Evolutionary conservation across 2,329 filamentous ascomycete species (phyloP).

Genomic region (Ustilaginoidea virens): DNA sequence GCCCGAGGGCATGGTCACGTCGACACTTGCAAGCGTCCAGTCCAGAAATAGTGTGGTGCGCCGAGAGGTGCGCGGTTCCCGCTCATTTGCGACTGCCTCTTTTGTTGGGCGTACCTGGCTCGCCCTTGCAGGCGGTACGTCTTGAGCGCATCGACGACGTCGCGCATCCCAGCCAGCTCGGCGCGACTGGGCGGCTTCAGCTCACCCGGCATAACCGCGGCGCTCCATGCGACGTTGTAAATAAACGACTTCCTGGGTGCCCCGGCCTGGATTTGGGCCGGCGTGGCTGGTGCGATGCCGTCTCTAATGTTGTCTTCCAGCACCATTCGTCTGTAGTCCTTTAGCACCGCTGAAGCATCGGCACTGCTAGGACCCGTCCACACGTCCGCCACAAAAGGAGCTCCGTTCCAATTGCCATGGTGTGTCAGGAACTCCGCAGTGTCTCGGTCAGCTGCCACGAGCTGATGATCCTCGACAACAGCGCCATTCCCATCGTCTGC

Average conservation of each 20-base stretch:
- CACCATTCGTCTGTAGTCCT: slow-evolving; percentile 32
- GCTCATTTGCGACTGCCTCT: slow-evolving; percentile 5
- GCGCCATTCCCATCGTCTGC: too few species aligned
- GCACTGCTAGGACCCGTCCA: slow-evolving; percentile 29
- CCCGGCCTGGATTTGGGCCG: slow-evolving; percentile 33
- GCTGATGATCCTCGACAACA: too few species aligned
- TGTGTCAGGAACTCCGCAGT: slow-evolving; percentile 11
- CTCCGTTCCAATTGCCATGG: slow-evolving; percentile 12
- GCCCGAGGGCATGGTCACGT: too few species aligned
- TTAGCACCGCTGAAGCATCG: slow-evolving; percentile 21
- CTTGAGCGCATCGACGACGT: slow-evolving; percentile 27
- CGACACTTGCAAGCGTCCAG: slow-evolving; percentile 21
- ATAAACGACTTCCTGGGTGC: slow-evolving; percentile 29
- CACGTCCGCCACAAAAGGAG: slow-evolving; percentile 15
- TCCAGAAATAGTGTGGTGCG: slow-evolving; percentile 22
- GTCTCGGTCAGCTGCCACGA: slow-evolving; percentile 5
- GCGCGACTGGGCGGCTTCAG: slow-evolving; percentile 13
- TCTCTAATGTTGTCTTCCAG: slow-evolving; percentile 18
- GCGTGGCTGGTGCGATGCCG: slow-evolving; percentile 29
- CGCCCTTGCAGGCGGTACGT: slow-evolving; percentile 20
- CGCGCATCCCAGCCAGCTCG: slow-evolving; percentile 23
- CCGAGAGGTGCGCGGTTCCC: slow-evolving; percentile 6
- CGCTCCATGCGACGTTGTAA: slow-evolving; percentile 37
- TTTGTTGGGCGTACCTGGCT: slow-evolving; percentile 11
- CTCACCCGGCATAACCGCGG: slow-evolving; percentile 24